phyloP scores from a whole-genome alignment of 169 alveolate genomes.

The Neospora caninum region DNA sequence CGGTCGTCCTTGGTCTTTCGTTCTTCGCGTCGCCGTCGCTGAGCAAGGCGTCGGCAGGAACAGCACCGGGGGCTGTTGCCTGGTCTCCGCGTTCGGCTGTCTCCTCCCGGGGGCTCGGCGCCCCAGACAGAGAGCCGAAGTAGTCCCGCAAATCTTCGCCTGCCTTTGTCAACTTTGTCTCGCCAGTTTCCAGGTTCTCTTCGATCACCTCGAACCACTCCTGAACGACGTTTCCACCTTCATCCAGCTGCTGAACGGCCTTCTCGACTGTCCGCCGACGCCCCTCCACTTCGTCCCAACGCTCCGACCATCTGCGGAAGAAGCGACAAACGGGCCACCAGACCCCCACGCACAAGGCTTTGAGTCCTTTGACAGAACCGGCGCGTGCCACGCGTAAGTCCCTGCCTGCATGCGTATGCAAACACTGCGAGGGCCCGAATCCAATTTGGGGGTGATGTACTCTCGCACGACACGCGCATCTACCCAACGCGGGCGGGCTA shows the following conservation, averaged over 20 bases:
- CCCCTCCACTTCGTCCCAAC: conserved; percentile 51
- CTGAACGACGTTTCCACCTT: conserved; percentile 33
- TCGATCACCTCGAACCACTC: conserved; percentile 47
- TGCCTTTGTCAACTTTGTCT: not conserved
- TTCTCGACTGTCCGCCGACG: conserved; percentile 54
- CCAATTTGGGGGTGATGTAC: too few species aligned
- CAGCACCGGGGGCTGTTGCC: not conserved
- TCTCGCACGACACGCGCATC: too few species aligned
- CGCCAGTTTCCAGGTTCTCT: conserved; percentile 24
- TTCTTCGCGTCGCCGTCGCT: not conserved
- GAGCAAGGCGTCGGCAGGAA: not conserved
- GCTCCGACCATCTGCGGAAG: conserved; percentile 38
- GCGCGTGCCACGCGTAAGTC: too few species aligned
- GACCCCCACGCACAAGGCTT: too few species aligned
- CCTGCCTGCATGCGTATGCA: too few species aligned
- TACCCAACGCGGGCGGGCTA: too few species aligned
- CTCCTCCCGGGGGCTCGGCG: not conserved
- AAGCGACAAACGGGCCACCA: too few species aligned
- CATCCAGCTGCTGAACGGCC: conserved; percentile 52
- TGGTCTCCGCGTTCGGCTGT: not conserved
- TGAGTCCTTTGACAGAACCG: too few species aligned
- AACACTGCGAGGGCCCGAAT: too few species aligned
- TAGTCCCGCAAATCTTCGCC: conserved; percentile 21
- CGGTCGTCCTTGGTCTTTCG: not conserved
- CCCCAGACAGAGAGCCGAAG: not conserved